A percentile compares a stretch with the other conserved stretches of the same genome.
Conservation (phyloP, 805 yeast genomes). For the Sugiyamaella smithiae region DNA sequence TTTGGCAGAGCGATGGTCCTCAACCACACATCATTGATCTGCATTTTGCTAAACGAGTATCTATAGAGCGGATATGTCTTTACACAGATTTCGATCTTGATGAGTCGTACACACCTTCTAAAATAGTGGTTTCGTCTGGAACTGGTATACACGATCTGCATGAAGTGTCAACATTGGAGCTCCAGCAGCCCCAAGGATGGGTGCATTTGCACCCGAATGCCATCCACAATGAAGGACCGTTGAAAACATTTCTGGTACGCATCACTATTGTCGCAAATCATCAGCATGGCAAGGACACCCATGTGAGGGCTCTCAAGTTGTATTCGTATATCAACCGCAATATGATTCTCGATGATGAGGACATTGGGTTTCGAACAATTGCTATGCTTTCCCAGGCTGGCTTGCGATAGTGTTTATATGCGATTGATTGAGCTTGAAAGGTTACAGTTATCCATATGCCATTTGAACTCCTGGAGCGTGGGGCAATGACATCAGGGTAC, state of each 20-base stretch:
- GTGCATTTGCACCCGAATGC: slow-evolving; percentile 58
- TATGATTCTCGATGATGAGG: slow-evolving; percentile 27
- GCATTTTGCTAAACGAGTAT: slow-evolving; percentile 74
- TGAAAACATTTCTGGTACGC: slow-evolving; percentile 66
- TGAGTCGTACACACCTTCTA: slow-evolving; percentile 89
- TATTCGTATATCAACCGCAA: slow-evolving; percentile 42
- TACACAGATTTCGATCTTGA: slow-evolving; percentile 71
- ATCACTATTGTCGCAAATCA: slow-evolving; percentile 70
- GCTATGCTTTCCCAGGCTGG: slow-evolving; percentile 28
- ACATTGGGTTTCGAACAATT: slow-evolving; percentile 29
- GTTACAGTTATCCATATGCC: too few species aligned
- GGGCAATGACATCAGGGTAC: too few species aligned
- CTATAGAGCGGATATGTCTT: slow-evolving; percentile 63
- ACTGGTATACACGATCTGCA: slow-evolving; percentile 74
- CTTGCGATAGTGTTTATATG: slow-evolving; percentile 2
- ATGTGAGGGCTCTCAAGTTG: slow-evolving; percentile 70
- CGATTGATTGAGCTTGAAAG: too few species aligned
- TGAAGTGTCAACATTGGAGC: slow-evolving; percentile 58
- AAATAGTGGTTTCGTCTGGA: slow-evolving; percentile 64
- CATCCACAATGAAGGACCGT: slow-evolving; percentile 45
- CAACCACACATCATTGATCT: slow-evolving; percentile 82
- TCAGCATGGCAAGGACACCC: slow-evolving; percentile 96
- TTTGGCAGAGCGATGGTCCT: slow-evolving; percentile 94
- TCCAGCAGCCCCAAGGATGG: slow-evolving; percentile 78
- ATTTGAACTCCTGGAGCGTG: too few species aligned